Conservation (phyloP, 208 protist species). For the Eutreptiella sp. region DNA sequence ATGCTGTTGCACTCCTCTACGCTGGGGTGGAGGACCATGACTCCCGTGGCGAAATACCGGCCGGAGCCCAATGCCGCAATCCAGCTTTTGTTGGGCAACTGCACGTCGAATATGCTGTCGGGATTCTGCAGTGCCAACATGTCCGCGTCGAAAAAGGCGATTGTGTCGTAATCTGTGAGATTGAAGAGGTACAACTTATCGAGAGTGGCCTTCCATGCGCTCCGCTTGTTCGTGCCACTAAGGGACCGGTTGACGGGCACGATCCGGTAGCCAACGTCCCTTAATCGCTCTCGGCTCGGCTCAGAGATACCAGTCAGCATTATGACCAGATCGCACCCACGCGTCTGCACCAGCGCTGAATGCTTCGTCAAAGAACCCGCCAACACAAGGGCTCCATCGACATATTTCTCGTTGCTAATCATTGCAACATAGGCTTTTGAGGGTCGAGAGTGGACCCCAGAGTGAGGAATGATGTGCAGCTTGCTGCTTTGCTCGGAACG, state of each 20-base stretch:
- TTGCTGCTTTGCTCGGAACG: too few relatives aligned
- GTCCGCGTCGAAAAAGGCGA: slow-evolving; percentile 42
- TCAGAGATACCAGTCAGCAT: too few relatives aligned
- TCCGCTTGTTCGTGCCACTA: too few relatives aligned
- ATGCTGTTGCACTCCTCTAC: too few relatives aligned
- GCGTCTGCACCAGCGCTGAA: slow-evolving; percentile 8
- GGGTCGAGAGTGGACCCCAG: too few relatives aligned
- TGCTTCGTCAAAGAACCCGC: slow-evolving; percentile 26
- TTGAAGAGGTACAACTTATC: slow-evolving; percentile 44
- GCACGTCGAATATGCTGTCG: slow-evolving; percentile 1
- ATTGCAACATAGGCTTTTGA: slow-evolving; percentile 34
- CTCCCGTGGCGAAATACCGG: slow-evolving; percentile 42
- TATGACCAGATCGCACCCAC: slow-evolving; percentile 27
- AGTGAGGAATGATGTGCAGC: too few relatives aligned
- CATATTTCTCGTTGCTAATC: slow-evolving; percentile 38
- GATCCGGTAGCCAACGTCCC: too few relatives aligned
- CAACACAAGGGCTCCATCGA: slow-evolving; percentile 41
- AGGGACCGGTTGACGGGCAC: too few relatives aligned
- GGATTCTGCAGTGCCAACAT: slow-evolving; percentile 22
- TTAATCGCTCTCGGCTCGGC: too few relatives aligned
- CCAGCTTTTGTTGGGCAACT: slow-evolving; percentile 11
- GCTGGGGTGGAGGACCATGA: slow-evolving; percentile 36
- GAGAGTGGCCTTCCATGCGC: slow-evolving; percentile 31
- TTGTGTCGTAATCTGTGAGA: slow-evolving; percentile 40
- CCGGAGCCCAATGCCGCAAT: slow-evolving; percentile 30